A percentile compares a stretch with the other conserved stretches of the same genome.
These are phyloP conservation scores for Linnemannia schmuckeri DNA, from an alignment of 192 early-diverging fungal genomes.

Conservation along the genomic window DNA sequence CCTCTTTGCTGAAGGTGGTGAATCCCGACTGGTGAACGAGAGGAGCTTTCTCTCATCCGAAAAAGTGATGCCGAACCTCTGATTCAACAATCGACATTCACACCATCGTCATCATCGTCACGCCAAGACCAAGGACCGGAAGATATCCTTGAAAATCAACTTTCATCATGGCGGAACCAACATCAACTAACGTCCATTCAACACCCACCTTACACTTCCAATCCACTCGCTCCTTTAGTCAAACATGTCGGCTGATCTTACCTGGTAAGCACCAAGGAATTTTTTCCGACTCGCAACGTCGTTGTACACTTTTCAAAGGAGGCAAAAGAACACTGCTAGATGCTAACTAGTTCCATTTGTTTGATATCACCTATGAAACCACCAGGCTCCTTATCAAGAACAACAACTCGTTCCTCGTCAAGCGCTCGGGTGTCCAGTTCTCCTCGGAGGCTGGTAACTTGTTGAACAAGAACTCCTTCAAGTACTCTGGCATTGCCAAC, in stretches of 20 bases:
- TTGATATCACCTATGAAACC: background rate
- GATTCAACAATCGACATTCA: constrained; percentile 29
- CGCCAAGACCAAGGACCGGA: background rate
- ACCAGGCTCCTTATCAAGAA: constrained; percentile 78
- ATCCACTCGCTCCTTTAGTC: constrained; percentile 13
- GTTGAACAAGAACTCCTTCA: constrained; percentile 83
- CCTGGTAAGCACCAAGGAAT: constrained; percentile 37
- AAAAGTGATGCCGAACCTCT: constrained; percentile 37
- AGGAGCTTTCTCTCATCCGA: background rate
- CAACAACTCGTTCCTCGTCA: constrained; percentile 84
- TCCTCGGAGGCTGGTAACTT: constrained; percentile 82
- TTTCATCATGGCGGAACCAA: constrained; percentile 1
- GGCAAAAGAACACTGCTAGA: background rate
- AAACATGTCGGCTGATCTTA: constrained; percentile 61
- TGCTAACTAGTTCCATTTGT: background rate
- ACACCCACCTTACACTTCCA: background rate
- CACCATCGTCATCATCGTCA: background rate
- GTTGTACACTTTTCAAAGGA: background rate
- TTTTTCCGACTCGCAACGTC: background rate
- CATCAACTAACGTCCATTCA: constrained; percentile 11
- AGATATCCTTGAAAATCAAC: background rate
- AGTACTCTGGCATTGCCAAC: constrained; percentile 86
- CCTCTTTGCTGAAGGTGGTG: background rate
- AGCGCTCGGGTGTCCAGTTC: constrained; percentile 82
- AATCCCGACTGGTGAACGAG: background rate